Conservation (phyloP, 2,329 filamentous ascomycete genomes). For the Myriosclerotinia curreyana region DNA sequence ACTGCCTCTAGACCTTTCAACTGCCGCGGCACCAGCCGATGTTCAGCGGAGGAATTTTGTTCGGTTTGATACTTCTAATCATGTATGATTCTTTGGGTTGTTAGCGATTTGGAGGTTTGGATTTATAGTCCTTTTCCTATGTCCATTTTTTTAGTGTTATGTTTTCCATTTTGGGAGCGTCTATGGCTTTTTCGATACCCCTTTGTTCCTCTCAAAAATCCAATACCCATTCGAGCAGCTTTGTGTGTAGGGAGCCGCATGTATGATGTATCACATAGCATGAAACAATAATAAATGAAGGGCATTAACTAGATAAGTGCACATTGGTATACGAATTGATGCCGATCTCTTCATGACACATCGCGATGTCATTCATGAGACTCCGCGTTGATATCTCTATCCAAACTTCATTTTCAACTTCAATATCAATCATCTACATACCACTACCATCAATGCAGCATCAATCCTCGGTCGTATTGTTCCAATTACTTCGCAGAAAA, state of each 20-base stretch:
- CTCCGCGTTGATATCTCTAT: neutral
- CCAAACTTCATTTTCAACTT: neutral
- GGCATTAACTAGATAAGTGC: neutral
- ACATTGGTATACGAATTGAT: no score
- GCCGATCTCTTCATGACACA: neutral
- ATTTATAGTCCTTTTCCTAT: no score
- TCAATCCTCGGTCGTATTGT: constrained; percentile 30
- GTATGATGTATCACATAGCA: no score
- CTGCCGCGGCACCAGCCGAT: no score
- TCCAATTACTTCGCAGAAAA: constrained; percentile 27
- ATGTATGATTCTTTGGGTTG: neutral
- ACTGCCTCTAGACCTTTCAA: no score
- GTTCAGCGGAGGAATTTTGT: neutral
- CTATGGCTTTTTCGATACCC: no score
- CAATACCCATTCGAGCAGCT: no score
- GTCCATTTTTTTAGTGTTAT: no score
- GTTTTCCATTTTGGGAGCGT: no score
- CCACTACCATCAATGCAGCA: constrained; percentile 26
- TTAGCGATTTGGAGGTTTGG: no score
- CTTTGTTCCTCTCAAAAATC: no score
- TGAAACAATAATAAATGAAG: neutral
- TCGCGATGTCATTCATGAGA: neutral
- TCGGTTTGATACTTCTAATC: neutral
- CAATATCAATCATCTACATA: neutral
- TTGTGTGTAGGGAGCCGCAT: no score